Evolutionary conservation across 2,329 filamentous ascomycete species (phyloP).

Genomic region (Neodidymelliopsis sp.): DNA sequence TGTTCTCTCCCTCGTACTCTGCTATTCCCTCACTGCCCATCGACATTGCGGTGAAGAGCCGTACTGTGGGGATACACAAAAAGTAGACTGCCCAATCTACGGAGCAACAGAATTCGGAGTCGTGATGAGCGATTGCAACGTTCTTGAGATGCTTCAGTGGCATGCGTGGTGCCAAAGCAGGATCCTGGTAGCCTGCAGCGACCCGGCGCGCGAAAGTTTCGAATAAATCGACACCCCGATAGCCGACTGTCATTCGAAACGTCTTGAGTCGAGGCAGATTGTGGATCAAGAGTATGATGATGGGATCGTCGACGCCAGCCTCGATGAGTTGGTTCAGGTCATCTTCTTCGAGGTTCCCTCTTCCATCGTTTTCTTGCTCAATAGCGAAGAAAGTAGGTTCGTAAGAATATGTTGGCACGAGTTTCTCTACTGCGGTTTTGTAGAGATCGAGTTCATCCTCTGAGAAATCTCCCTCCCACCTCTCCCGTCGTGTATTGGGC

Average conservation of each 20-base stretch:
- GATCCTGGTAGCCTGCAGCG: conserved; percentile 17
- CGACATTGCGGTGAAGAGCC: conserved; percentile 13
- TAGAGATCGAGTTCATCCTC: conserved; percentile 13
- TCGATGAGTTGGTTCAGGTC: conserved; percentile 8
- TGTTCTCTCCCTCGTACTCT: neutral
- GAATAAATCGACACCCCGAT: neutral
- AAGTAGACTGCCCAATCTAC: conserved; percentile 21
- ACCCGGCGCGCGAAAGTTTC: conserved; percentile 2
- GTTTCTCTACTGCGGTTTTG: conserved; percentile 1
- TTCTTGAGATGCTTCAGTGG: conserved; percentile 23
- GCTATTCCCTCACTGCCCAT: conserved; percentile 16
- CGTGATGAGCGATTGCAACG: conserved; percentile 18
- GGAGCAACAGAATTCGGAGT: conserved; percentile 10
- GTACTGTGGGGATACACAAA: conserved; percentile 21
- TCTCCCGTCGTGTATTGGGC: conserved; percentile 3
- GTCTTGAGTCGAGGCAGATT: conserved; percentile 18
- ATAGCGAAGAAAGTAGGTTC: conserved; percentile 1
- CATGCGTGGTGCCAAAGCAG: conserved; percentile 4
- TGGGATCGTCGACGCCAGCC: conserved; percentile 9
- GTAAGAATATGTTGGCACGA: conserved; percentile 11
- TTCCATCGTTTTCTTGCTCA: neutral
- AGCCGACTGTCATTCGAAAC: conserved; percentile 19
- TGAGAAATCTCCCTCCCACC: conserved; percentile 3
- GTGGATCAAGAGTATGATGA: conserved; percentile 22
- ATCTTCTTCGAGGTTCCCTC: neutral